Evolutionary conservation across 1,139 yeast genomes (phyloP), one percentile per base, ranked within the genome.

Genomic region (Protomyces macrosporus): DNA sequence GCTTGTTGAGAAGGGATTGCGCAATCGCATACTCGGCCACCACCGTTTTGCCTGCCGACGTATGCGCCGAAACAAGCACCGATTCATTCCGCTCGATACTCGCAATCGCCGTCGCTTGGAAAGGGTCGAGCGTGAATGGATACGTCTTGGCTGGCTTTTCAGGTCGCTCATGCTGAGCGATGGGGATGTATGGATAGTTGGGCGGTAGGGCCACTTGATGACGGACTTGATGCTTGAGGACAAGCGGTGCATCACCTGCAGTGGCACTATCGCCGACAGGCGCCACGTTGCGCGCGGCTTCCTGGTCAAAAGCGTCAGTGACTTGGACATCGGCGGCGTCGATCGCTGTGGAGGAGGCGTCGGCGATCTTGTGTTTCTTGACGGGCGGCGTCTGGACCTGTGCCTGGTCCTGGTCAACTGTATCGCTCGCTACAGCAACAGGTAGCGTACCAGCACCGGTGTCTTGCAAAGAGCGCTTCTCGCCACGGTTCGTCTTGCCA

Each of bases 21-120:
- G 98, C 98, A 77, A 93, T 93, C 52, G 98, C 98, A 72, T 93
- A 95, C 73, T 93, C 99, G 0, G 99, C 99, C 60, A 93, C 98
- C 55, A 95, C 99, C 0, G 99, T 93, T 74, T 93, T 93, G 78
- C 99, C 99, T 6, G 98, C 98, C 37, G 98, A 91, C 0, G 98
- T 91, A 73, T 93, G 99, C 0, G 99, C 99, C 33, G 98, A 91
- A 1, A 93, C 98, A 70, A 93, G 81, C 7, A 93, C 99, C n/a
- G 96, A 87, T 74, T 93, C 98, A 68, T 88, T 85, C 72, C 97
- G 83, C 73, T 93, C 98, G 67, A 93, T 87, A 75, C 97, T 93
- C 51, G 95, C 90, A 65, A 93, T 86, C 7, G 98, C 90, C 48
- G 96, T 93, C 68, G 93, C 95, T 76, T 93, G 99, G 79, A 93